Conservation (phyloP, 2,329 filamentous ascomycete genomes). For the Fusarium avenaceum region DNA sequence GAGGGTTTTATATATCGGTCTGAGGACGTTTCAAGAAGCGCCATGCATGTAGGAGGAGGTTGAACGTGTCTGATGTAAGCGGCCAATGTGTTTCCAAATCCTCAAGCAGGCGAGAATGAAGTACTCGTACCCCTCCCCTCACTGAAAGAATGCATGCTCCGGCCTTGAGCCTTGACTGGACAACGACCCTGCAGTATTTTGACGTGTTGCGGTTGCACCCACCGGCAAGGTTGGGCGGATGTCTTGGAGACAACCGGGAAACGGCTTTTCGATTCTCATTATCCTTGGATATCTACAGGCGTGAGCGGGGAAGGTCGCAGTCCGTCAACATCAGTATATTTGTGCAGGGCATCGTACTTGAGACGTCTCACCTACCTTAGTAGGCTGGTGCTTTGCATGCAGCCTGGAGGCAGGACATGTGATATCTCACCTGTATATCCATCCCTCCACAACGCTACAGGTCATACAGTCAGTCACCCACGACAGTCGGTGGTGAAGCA, state of each 20-base stretch:
- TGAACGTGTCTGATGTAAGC: constrained; percentile 58
- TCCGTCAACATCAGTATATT: constrained; percentile 14
- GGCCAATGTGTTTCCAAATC: constrained; percentile 57
- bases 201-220: not conserved
- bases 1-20: no score
- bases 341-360: constrained; percentile 7
- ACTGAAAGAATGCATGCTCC: no score
- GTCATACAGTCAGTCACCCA: constrained; percentile 1
- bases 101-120: constrained; percentile 59
- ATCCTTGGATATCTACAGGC: constrained; percentile 15
- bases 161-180: no score
- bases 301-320: constrained; percentile 20
- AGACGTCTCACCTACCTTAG: no score
- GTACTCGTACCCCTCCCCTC: no score
- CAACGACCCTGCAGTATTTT: no score
- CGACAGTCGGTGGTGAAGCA: constrained; percentile 23
- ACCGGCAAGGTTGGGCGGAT: not conserved
- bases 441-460: not conserved
- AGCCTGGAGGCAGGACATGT: constrained; percentile 24
- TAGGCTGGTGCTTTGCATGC: no score
- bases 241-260: not conserved
- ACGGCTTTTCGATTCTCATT: constrained; percentile 3
- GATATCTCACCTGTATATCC: constrained; percentile 2
- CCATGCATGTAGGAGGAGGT: constrained; percentile 68
- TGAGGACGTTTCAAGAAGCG: constrained; percentile 59